Base-by-base conservation (phyloP, 306 rosid genomes). In the Cicer yamashitae region DNA sequence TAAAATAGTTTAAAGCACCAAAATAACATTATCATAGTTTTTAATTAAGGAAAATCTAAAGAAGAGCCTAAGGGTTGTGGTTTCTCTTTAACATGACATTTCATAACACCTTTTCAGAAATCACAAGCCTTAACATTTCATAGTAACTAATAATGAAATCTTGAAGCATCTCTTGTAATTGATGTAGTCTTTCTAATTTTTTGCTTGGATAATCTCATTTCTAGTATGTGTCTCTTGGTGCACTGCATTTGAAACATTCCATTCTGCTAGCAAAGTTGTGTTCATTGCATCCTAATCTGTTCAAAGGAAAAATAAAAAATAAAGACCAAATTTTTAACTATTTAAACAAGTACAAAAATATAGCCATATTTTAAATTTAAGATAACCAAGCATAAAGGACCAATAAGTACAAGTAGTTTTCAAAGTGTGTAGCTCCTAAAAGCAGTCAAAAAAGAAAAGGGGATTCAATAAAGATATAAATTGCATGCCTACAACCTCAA, bases 201-300 rank as follows among this genome's bases (percentile, higher is more conserved):
- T 84, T 69, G 51, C 82, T 73, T 68, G 82, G 79, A 81, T 78
- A 34, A 70, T 76, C 48, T 57, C 73, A 76, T 76, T 30, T 69
- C 84, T 85, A 87, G 88, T 69, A 87, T 1, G 90, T 77, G 88
- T 94, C 98, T 82, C 94, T 91, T 47, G 98, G 98, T 39, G 98
- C 98, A 65, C 82, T 91, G 94, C 98, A 94, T 89, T 90, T 90
- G 70, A 91, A 94, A 57, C 98, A 94, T 75, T 94, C 98, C 87
- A 87, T 90, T 86, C 98, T 77, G 89, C 96, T 94, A 0, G 98
- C 98, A 70, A 94, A 94, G 88, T 94, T 94, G 85, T 94, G 98
- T 68, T 94, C 98, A 71, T 91, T 94, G 87, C 98, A 94, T 43
- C 98, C 97, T 47, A 80, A 85, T 89, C 98, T 94, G 84, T 50